Base-by-base conservation (phyloP, 2,329 filamentous ascomycete genomes). In the Colletotrichum viniferum region DNA sequence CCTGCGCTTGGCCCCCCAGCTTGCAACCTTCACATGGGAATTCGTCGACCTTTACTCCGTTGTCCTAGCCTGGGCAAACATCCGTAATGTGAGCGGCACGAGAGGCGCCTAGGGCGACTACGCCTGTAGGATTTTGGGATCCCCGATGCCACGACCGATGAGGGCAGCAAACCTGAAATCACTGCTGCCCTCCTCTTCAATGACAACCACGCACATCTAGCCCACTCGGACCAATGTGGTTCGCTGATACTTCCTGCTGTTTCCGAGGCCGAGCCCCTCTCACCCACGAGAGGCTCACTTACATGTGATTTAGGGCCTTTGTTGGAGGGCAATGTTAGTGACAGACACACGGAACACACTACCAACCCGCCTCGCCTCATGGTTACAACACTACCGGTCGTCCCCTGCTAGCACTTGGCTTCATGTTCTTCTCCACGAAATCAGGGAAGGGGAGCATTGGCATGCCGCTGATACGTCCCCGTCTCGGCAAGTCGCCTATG, bases 21-120 rank as follows among this genome's bases (percentile, higher is more conserved):
- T 63, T 43, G 43, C 34, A 48, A 69, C 52, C 21, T n/a, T 73
- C 73, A 76, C 73, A 76, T 73, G 73, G 69, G 16, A 76, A 52
- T 55, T 36, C 43, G 21, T 61, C 63, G 32, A 36, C 34, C 26
- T 52, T 48, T 10, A n/a, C 24, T 36, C 30, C 60, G 12, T 30
- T 32, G 36, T 52, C 43, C 38, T 26, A 67, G 55, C 55, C 56
- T 56, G 21, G 63, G 38, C 21, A 60, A 48, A 68, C 18, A 63
- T 56, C 56, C 73, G 58, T 52, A 16, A 34, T 34, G 24, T 38
- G n/a, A 55, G 24, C 30, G 60, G 32, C 16, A 21, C 14, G 7
- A 52, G 16, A 30, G 34, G 48, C 21, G 30, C 38, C 38, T 34
- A 26, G 30, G 18, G 48, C 63, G 36, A 68, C 34, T 38, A 16